Evolutionary conservation across 1,139 yeast species (phyloP).

Genomic region (Arxiozyma telluris): DNA sequence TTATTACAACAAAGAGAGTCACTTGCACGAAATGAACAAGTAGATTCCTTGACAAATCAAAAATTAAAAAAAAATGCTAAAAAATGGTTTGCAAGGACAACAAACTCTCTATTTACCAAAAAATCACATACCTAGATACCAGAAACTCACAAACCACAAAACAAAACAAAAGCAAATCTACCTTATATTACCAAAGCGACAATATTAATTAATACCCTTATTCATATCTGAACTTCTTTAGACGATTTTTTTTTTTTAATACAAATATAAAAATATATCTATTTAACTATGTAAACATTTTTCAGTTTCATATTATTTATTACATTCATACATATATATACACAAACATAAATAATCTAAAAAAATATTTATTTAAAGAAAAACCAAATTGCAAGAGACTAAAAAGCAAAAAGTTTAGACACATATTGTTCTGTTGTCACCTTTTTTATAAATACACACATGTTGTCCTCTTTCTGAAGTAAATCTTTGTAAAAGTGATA

Average conservation of each 20-base stretch:
- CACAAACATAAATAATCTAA: no score
- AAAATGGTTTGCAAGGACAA: slow-evolving; percentile 1
- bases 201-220: no score
- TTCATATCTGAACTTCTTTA: no score
- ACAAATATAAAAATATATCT: no score
- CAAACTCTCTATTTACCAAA: background rate
- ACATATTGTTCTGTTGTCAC: background rate
- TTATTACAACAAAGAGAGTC: background rate
- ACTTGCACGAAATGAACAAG: background rate
- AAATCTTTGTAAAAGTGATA: background rate
- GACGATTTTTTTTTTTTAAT: no score
- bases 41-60: background rate
- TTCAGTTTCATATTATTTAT: no score
- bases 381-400: no score
- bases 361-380: no score
- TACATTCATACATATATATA: no score
- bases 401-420: background rate
- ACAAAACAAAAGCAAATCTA: background rate
- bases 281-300: no score
- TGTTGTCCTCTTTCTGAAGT: background rate
- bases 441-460: no score
- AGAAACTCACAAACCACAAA: background rate
- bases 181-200: no score
- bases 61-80: background rate
- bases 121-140: background rate